Base-by-base conservation (phyloP, 805 yeast species). In the Tetrapisispora iriomotensis region DNA sequence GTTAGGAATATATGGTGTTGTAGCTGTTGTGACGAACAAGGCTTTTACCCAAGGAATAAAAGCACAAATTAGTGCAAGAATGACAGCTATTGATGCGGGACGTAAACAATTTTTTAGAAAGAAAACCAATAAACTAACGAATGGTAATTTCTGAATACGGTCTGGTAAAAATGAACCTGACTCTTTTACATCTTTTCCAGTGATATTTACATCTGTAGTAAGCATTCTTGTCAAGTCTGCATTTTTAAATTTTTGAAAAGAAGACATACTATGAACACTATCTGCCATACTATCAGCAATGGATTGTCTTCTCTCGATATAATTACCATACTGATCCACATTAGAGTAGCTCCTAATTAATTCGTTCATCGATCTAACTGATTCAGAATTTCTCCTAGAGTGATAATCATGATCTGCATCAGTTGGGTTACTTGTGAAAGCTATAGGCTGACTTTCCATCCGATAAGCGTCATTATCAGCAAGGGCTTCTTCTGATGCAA, bases 11-110 rank as follows among this genome's bases (percentile, higher is more conserved):
- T 57, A 47, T 17, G 68, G 60, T 6, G 64, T 58, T 23, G 69
- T 70, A 1, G 53, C 43, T 5, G 74, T 68, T 1, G 57, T 57
- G 12, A 77, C 79, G 53, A 85, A 85, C 13, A 85, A 64, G 0
- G 88, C 83, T 47, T 80, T 79, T 4, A 82, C 72, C 74, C 96
- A 92, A 1, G 96, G 96, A 18, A 92, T 74, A 81, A 90, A 82
- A 4, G 92, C 75, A 15, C 85, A 66, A 1, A 68, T 65, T 33
- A 90, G 63, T 0, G 88, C 73, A 0, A 77, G 33, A 9, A 87
- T 70, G 19, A 87, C 70, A 1, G 94, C 65, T 21, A 82, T 45
- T 2, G 95, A 79, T 25, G 79, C 77, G 1, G 96, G 96, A 38
- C 85, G 72, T 34, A 67, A 53, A 47, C 81, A 74, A 56, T 80